Evolutionary conservation across 2,329 filamentous ascomycete species (phyloP), one percentile per base, ranked within the genome.

Genomic region (Penicillium thymicola): DNA sequence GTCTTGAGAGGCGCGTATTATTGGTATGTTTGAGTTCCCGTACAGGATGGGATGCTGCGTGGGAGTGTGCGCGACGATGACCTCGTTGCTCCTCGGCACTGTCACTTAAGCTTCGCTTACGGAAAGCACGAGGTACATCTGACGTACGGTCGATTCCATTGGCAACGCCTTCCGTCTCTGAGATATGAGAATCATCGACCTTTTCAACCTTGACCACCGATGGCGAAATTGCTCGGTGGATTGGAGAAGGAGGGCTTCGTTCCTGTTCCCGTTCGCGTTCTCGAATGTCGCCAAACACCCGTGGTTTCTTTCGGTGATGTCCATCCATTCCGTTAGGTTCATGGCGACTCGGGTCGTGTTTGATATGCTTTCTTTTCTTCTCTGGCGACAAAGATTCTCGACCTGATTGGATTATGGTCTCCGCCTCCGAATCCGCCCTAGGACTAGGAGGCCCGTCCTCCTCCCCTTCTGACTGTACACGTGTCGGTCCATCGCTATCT

Each of bases 331-430:
- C 61, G 11, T 65, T 61, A 21, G 57, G 42, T 25, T 54, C 51
- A 30, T 55, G 66, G 51, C 67, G 69, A 62, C 68, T 67, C 49
- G 68, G 68, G 52, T 74, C 69, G 64, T 77, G 75, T 43, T 70
- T 65, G 51, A 75, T 73, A 55, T 70, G 69, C 55, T 73, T 75
- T 56, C 73, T 73, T 64, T 75, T 76, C 67, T 79, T 79, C 66
- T 79, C 75, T 5, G 77, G 76, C 7, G 77, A 77, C 54, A 77
- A 60, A 32, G 73, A 75, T 61, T 77, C 75, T 40, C 75, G 73
- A 51, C 75, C 75, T 13, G 75, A 79, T 63, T 79, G 76, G 54
- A 79, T 79, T 57, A 79, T 76, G 21, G 77, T 79, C 66, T 79
- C 77, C 52, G 77, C 77, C 68, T 79, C 77, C 43, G 77, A 79